Percentiles rank a stretch among this genome's conserved stretches.
phyloP scores from a whole-genome alignment of 1,139 yeast species.

The Trichomonascaceae sp. region DNA sequence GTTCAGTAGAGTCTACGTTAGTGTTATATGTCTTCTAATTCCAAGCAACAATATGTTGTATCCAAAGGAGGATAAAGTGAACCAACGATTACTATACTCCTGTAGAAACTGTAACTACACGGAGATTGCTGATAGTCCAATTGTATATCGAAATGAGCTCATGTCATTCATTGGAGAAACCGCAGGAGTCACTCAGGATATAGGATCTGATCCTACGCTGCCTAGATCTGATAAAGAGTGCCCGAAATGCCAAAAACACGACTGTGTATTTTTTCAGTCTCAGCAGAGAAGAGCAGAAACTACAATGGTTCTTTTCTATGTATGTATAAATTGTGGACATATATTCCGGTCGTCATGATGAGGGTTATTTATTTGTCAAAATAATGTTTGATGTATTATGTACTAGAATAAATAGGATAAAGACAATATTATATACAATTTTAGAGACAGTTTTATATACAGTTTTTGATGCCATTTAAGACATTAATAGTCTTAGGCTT shows the following conservation, averaged over 20 bases:
- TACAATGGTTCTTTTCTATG: conserved; percentile 85
- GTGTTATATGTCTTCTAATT: conserved; percentile 10
- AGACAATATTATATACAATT: too few relatives aligned
- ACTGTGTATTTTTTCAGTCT: conserved; percentile 93
- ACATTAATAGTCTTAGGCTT: background rate
- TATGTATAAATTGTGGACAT: conserved; percentile 79
- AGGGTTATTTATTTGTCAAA: background rate
- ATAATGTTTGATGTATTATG: background rate
- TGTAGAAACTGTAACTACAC: conserved; percentile 95
- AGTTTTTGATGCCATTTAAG: too few relatives aligned
- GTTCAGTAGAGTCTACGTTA: background rate
- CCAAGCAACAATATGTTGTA: conserved; percentile 87
- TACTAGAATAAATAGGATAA: background rate
- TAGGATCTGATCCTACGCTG: conserved; percentile 88
- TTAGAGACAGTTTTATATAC: background rate
- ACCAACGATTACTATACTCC: conserved; percentile 68
- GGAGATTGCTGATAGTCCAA: conserved; percentile 82
- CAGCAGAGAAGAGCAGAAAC: conserved; percentile 95
- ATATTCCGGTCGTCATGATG: conserved; percentile 38
- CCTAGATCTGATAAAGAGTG: conserved; percentile 93
- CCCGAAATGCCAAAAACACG: conserved; percentile 79
- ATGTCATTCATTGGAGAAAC: conserved; percentile 84
- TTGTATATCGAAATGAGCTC: conserved; percentile 89
- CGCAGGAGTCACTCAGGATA: conserved; percentile 96
- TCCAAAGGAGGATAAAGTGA: conserved; percentile 87